Evolutionary conservation across 176 grass and related monocot species (phyloP).

Genomic region (Triticum urartu): DNA sequence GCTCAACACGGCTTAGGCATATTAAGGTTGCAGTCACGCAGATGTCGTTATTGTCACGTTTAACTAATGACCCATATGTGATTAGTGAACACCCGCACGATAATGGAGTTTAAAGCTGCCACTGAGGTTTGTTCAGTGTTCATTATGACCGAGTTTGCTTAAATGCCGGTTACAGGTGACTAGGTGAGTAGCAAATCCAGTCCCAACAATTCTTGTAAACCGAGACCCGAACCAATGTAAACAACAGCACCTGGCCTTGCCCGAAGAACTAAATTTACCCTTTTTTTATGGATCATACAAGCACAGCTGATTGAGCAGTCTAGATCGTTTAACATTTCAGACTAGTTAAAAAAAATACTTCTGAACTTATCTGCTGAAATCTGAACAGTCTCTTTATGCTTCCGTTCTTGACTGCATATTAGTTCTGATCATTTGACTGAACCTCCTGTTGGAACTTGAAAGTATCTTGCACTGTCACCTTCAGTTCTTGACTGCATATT

Average conservation of each 20-base stretch:
- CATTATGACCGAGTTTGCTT: neutral
- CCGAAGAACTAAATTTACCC: neutral
- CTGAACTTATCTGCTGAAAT: neutral
- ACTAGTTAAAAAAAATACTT: neutral
- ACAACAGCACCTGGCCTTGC: neutral
- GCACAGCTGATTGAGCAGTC: neutral
- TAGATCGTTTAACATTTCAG: neutral
- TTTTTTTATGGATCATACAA: neutral
- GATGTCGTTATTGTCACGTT: neutral
- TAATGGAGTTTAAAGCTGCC: neutral
- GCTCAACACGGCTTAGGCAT: neutral
- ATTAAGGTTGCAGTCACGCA: neutral
- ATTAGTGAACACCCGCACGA: neutral
- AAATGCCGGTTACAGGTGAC: neutral
- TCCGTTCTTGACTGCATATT: neutral
- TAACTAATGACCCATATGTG: neutral
- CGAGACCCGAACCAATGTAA: neutral
- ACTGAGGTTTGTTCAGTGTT: neutral
- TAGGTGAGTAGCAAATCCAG: neutral
- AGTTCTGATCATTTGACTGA: too few relatives aligned
- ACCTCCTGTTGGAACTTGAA: neutral
- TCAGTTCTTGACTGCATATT: neutral
- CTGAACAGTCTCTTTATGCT: neutral
- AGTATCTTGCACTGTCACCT: neutral
- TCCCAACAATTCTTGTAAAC: neutral